Evolutionary conservation across 306 rosid species (phyloP).

Genomic region (Elaeagnus macrophylla): DNA sequence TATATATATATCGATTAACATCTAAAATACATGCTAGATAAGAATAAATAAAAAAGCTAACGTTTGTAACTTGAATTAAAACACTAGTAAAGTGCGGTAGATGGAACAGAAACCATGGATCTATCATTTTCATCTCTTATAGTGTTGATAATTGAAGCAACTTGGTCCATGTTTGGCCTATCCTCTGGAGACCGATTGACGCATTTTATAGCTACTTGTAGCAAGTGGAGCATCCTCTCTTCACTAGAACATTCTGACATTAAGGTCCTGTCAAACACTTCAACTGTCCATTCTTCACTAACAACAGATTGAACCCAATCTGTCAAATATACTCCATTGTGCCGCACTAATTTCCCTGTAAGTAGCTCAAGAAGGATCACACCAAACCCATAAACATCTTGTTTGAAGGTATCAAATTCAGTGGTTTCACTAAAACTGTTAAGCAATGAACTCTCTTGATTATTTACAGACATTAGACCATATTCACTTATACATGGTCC

Average conservation of each 20-base stretch:
- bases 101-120: conserved; percentile 27
- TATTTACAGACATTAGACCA: conserved; percentile 40
- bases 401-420: conserved; percentile 23
- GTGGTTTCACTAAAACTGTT: conserved; percentile 9
- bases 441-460: conserved; percentile 16
- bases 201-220: conserved; percentile 72
- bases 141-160: conserved; percentile 47
- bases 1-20: too few relatives aligned
- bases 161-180: conserved; percentile 71
- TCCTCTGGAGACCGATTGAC: conserved; percentile 39
- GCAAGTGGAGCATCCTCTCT: conserved; percentile 74
- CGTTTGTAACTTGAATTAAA: too few relatives aligned
- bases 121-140: conserved; percentile 74
- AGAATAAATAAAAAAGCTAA: too few relatives aligned
- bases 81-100: too few relatives aligned
- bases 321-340: conserved; percentile 50
- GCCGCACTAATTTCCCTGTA: conserved; percentile 57
- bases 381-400: conserved; percentile 62
- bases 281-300: conserved; percentile 84
- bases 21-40: too few relatives aligned
- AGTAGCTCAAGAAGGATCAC: conserved; percentile 79
- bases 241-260: conserved; percentile 58
- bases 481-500: conserved; percentile 70
- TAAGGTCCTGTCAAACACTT: conserved; percentile 59
- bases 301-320: conserved; percentile 81